Conservation (phyloP, 345 rosid genomes). For the Noccaea bulbosa region DNA sequence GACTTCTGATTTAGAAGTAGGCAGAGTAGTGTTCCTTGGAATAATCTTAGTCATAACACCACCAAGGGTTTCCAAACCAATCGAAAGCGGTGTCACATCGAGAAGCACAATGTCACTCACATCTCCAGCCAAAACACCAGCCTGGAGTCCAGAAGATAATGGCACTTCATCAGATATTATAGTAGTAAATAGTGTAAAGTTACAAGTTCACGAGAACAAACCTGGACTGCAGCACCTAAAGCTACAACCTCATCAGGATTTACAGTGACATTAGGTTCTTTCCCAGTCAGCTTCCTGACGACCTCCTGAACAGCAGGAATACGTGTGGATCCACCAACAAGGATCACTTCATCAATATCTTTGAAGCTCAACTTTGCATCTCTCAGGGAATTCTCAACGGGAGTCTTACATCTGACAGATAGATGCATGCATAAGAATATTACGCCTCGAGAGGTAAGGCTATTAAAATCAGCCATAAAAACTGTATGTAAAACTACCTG, state of each 20-base stretch:
- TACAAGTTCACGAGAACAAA: conserved; percentile 29
- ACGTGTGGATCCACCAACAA: conserved; percentile 98
- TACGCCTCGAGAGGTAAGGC: neutral
- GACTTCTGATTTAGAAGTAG: conserved; percentile 98
- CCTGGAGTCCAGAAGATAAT: conserved; percentile 48
- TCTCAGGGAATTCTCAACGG: conserved; percentile 81
- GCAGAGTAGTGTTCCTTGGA: conserved; percentile 89
- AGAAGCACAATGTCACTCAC: conserved; percentile 94
- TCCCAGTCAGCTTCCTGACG: conserved; percentile 87
- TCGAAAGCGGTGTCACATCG: conserved; percentile 84
- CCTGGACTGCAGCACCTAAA: conserved; percentile 99
- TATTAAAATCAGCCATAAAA: neutral
- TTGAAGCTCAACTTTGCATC: conserved; percentile 89
- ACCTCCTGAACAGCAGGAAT: conserved; percentile 97
- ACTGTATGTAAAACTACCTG: conserved; percentile 51
- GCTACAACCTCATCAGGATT: conserved; percentile 99
- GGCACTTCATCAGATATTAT: neutral
- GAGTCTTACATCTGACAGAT: conserved; percentile 68
- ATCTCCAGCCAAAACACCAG: conserved; percentile 95
- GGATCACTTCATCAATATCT: conserved; percentile 93
- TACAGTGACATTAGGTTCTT: conserved; percentile 94
- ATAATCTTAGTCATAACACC: conserved; percentile 99
- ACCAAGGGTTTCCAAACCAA: conserved; percentile 95
- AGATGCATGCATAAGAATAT: neutral
- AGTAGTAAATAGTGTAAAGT: neutral